Evolutionary conservation across 176 grass and related monocot species (phyloP).

Genomic region (Phoenix roebelenii): DNA sequence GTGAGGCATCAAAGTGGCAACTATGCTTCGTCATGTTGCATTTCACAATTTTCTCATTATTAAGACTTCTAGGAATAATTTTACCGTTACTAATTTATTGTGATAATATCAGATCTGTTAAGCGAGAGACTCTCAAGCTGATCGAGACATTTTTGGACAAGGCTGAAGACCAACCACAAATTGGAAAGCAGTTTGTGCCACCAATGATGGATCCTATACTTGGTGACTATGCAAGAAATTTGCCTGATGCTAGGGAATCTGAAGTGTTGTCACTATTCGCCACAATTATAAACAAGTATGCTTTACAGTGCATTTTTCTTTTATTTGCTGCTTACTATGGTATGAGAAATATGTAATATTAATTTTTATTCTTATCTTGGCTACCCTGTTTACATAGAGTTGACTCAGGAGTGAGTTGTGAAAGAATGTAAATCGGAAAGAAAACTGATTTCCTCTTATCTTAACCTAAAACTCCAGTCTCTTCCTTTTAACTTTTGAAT

Average conservation of each 20-base stretch:
- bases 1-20: constrained; percentile 21
- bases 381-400: too few relatives aligned
- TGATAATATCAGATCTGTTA: constrained; percentile 65
- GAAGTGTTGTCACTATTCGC: constrained; percentile 93
- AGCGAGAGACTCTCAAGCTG: constrained; percentile 92
- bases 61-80: not conserved
- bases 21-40: not conserved
- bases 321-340: not conserved
- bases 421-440: too few relatives aligned
- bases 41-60: constrained; percentile 8
- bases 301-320: constrained; percentile 3
- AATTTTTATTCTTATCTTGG: too few relatives aligned
- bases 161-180: constrained; percentile 85
- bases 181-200: constrained; percentile 96
- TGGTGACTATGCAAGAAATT: constrained; percentile 94
- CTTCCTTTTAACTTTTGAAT: too few relatives aligned
- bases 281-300: constrained; percentile 99
- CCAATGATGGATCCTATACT: constrained; percentile 99
- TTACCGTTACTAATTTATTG: not conserved
- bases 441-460: too few relatives aligned
- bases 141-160: constrained; percentile 99
- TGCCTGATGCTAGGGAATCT: constrained; percentile 98
- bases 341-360: too few relatives aligned
- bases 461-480: too few relatives aligned
- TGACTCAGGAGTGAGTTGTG: too few relatives aligned